These are phyloP conservation scores for Oleoguttula mirabilis DNA, from an alignment of 495 filamentous ascomycete species.

Conservation along the genomic window DNA sequence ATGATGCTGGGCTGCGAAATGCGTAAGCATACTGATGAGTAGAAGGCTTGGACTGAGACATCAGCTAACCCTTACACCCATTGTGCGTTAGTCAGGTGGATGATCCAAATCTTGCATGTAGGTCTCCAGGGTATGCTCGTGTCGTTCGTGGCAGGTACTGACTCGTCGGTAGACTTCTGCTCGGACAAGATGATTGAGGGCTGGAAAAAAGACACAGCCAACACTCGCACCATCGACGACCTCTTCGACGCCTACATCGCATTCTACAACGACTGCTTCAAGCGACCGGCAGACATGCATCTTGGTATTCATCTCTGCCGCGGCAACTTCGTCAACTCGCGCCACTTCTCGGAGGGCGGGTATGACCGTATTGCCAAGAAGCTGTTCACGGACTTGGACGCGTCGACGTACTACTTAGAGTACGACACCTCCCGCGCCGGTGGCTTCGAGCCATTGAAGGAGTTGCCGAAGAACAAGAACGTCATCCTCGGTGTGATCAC, in stretches of 20 bases:
- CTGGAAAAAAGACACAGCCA: constrained; percentile 46
- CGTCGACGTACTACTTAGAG: constrained; percentile 58
- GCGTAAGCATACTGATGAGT: too few species aligned
- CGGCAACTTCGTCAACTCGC: constrained; percentile 45
- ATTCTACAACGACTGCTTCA: constrained; percentile 51
- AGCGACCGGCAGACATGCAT: constrained; percentile 48
- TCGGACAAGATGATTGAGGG: constrained; percentile 50
- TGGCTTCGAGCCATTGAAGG: constrained; percentile 51
- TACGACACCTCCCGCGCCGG: constrained; percentile 56
- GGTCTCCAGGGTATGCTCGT: constrained; percentile 9
- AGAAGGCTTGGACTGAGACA: too few species aligned
- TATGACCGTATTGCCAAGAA: constrained; percentile 57
- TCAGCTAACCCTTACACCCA: too few species aligned
- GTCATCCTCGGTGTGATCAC: constrained; percentile 56
- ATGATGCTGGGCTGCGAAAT: constrained; percentile 49
- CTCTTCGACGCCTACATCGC: constrained; percentile 49
- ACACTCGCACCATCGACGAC: constrained; percentile 37
- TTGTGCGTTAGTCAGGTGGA: too few species aligned
- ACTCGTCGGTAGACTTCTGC: constrained; percentile 39
- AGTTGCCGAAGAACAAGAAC: constrained; percentile 51
- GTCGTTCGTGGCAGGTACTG: constrained; percentile 6
- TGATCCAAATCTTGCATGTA: constrained; percentile 49
- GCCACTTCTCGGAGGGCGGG: constrained; percentile 52
- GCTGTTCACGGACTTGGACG: constrained; percentile 51
- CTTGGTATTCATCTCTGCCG: constrained; percentile 54